Base-by-base conservation (phyloP, 768 basidiomycete genomes). In the Lactarius trivialis region DNA sequence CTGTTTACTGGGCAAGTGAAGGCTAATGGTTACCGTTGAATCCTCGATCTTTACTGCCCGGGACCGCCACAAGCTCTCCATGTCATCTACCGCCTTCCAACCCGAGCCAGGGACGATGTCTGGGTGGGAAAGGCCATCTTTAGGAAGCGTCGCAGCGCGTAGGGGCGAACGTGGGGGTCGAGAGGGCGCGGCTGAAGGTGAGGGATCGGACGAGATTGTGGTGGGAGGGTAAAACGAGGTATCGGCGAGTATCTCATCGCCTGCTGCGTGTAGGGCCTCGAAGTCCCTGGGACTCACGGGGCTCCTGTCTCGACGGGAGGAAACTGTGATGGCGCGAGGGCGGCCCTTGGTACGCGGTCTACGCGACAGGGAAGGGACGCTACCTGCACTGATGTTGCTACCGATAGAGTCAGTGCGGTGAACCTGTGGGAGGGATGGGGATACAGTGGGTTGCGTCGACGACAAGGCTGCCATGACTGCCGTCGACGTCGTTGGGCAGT, bases 281-380 rank as follows among this genome's bases (percentile, higher is more conserved):
- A 63, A 64, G 54, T 41, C 56, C 43, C 45, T 56, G 41, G 67
- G 41, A 53, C 68, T 61, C 17, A 65, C 69, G 9, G 54, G 24
- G 60, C 71, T 72, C 65, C 66, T 70, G n/a, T 68, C 70, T 52
- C 71, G 65, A 63, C 56, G 66, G 37, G 60, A 64, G 32, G 63
- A 70, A 58, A 69, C 61, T 8, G 72, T 69, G 55, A 65, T 56
- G 19, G 67, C 60, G 60, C 65, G 64, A 50, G 63, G 43, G 50
- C 73, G 69, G 17, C 71, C 65, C 56, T 70, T 65, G 32, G 72
- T 73, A 49, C 72, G 71, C 56, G 74, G 69, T 59, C 73, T 67
- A 48, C 74, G 73, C 62, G 65, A 59, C 45, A 75, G 69, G 26
- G 69, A 71, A 56, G 64, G 52, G 43, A 60, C 63, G 63, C 68